phyloP scores from a whole-genome alignment of 768 basidiomycete species.

The Hypholoma fasciculare region DNA sequence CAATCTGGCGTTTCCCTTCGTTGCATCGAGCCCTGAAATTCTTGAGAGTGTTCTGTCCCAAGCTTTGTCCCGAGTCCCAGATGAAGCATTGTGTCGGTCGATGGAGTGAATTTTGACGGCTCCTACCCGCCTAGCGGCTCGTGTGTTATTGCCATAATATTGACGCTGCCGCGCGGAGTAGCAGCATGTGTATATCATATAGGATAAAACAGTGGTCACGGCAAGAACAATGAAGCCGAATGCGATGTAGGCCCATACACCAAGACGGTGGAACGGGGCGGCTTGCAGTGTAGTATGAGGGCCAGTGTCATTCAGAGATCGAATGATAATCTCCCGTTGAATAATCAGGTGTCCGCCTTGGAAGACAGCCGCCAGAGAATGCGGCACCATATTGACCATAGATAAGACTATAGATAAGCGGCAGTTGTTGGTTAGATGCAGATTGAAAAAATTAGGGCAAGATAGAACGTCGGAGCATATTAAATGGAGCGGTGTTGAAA shows the following conservation, averaged over 20 bases:
- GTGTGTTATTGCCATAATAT: neutral
- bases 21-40: neutral
- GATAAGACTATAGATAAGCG: too few species aligned
- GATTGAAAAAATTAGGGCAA: too few species aligned
- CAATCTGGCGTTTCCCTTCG: neutral
- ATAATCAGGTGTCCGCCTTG: too few species aligned
- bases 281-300: neutral
- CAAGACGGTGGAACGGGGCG: constrained; percentile 20
- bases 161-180: constrained; percentile 14
- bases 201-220: constrained; percentile 17
- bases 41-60: neutral
- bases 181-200: constrained; percentile 25
- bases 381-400: too few species aligned
- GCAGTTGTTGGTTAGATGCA: too few species aligned
- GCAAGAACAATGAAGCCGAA: constrained; percentile 23
- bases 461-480: too few species aligned
- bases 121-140: neutral
- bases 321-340: too few species aligned
- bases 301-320: neutral
- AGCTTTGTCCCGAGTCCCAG: neutral
- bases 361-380: too few species aligned
- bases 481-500: too few species aligned
- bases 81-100: too few species aligned
- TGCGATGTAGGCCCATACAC: constrained; percentile 25
- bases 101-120: neutral